Conservation (phyloP, 495 filamentous ascomycete genomes). For the Pyronema domesticum region DNA sequence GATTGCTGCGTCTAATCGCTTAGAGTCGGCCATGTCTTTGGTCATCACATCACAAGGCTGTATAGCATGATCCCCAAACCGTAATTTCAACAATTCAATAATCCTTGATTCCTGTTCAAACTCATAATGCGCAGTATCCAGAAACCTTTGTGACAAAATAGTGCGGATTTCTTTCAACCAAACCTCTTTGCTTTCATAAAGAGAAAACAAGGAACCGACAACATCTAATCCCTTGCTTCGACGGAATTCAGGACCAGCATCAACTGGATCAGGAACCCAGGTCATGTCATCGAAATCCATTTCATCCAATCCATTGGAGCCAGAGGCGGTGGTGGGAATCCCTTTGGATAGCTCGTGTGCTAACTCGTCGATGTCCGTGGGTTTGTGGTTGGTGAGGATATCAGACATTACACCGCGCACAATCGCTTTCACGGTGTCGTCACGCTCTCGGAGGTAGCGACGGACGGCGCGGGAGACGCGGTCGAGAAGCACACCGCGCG, state of each 20-base stretch:
- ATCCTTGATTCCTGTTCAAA: constrained; percentile 38
- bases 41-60: constrained; percentile 96
- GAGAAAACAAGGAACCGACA: constrained; percentile 72
- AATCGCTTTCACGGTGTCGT: constrained; percentile 77
- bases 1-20: constrained; percentile 48
- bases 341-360: constrained; percentile 53
- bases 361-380: constrained; percentile 45
- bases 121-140: constrained; percentile 41
- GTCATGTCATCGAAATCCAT: constrained; percentile 77
- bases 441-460: constrained; percentile 75
- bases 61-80: constrained; percentile 68
- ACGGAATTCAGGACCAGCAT: constrained; percentile 81
- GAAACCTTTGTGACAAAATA: constrained; percentile 63
- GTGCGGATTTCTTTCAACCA: constrained; percentile 88
- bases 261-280: constrained; percentile 82
- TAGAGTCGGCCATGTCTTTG: constrained; percentile 76
- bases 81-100: constrained; percentile 69
- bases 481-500: constrained; percentile 77
- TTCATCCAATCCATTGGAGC: constrained; percentile 32
- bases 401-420: constrained; percentile 70
- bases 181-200: constrained; percentile 69
- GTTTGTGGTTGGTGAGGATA: constrained; percentile 22
- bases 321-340: constrained; percentile 13
- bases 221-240: constrained; percentile 78
- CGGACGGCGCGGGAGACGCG: constrained; percentile 70